A percentile compares a stretch with the other conserved stretches of the same genome.
phyloP scores from a whole-genome alignment of 805 yeast genomes.

The Ogataea chonburiensis region DNA sequence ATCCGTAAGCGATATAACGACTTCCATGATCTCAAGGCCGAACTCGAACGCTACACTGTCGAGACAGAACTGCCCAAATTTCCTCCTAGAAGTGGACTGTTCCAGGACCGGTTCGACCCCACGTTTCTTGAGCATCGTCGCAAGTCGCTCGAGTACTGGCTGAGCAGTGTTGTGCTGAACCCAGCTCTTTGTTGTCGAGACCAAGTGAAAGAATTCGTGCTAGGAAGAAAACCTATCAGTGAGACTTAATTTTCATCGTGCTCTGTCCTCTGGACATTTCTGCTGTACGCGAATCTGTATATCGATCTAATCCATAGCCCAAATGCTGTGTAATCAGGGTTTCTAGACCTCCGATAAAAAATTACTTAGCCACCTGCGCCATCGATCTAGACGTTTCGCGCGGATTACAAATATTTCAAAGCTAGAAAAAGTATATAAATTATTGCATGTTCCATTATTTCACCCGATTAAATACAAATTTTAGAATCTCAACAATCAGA shows the following conservation, averaged over 20 bases:
- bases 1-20: conserved; percentile 66
- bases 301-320: conserved; percentile 4
- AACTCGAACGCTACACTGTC: conserved; percentile 41
- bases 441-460: conserved; percentile 9
- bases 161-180: conserved; percentile 52
- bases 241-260: conserved; percentile 1
- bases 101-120: conserved; percentile 27
- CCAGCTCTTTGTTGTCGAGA: conserved; percentile 41
- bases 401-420: conserved; percentile 14
- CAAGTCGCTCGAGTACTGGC: conserved; percentile 58
- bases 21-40: conserved; percentile 47
- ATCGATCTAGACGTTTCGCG: conserved; percentile 14
- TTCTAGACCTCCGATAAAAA: conserved; percentile 6
- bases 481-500: conserved; percentile 32
- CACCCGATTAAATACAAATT: not conserved
- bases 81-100: conserved; percentile 46
- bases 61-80: conserved; percentile 42
- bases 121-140: conserved; percentile 54
- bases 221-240: conserved; percentile 6
- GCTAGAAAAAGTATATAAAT: conserved; percentile 4
- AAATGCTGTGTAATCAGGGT: not conserved
- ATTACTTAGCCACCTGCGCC: conserved; percentile 9
- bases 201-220: conserved; percentile 42
- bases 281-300: no score
- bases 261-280: conserved; percentile 2